Conservation (phyloP, 139 green algal genomes). For the Pedinophyceae sp. region DNA sequence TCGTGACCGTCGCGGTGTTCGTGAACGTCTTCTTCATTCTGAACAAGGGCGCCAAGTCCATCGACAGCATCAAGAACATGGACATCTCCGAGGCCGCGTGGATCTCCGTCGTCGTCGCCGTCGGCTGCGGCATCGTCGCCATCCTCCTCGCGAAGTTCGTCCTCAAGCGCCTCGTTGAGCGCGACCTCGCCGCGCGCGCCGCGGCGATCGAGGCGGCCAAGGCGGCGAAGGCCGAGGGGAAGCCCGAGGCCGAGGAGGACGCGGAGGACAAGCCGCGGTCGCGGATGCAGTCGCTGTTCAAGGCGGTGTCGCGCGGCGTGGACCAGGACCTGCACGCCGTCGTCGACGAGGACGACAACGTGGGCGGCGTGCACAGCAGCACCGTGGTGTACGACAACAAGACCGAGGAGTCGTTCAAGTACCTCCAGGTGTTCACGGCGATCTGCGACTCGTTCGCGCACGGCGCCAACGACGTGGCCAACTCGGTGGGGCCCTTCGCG, state of each 20-base stretch:
- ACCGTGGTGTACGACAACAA: slow-evolving; percentile 5
- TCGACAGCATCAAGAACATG: slow-evolving; percentile 5
- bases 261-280: background rate
- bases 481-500: slow-evolving; percentile 23
- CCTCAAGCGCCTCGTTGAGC: slow-evolving; percentile 17
- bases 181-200: too few species aligned
- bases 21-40: slow-evolving; percentile 37
- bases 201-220: background rate
- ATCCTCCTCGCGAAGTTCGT: slow-evolving; percentile 10
- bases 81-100: slow-evolving; percentile 17
- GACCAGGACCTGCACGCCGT: slow-evolving; percentile 1
- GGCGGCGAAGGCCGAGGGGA: slow-evolving; percentile 1
- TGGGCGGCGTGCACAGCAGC: background rate
- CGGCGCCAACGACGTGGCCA: slow-evolving; percentile 34
- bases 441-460: slow-evolving; percentile 16
- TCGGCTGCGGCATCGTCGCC: background rate
- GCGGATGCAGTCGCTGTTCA: background rate
- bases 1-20: slow-evolving; percentile 25
- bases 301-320: slow-evolving; percentile 5
- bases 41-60: slow-evolving; percentile 31
- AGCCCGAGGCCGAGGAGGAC: slow-evolving; percentile 9
- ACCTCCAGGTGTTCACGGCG: slow-evolving; percentile 13
- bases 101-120: slow-evolving; percentile 12
- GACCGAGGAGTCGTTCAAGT: slow-evolving; percentile 21
- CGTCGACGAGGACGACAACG: background rate